Percentiles rank a stretch among this genome's conserved stretches.
Conservation (phyloP, 2,329 filamentous ascomycete species). For the Elsinoe perseae region DNA sequence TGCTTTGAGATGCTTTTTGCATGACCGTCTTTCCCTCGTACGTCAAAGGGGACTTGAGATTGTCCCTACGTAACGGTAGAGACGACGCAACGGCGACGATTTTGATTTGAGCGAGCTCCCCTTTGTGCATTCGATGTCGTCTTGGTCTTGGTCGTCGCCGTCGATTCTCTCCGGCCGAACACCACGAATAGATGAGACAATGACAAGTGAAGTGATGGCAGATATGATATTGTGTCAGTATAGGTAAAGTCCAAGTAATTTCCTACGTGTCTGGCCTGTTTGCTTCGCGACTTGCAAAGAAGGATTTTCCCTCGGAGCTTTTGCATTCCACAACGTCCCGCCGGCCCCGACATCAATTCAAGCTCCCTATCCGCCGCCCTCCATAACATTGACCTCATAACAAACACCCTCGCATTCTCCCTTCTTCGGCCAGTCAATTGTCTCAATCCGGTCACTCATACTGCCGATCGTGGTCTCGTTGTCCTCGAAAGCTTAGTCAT, state of each 20-base stretch:
- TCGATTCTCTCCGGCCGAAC: too few relatives aligned
- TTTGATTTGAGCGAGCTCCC: conserved; percentile 7
- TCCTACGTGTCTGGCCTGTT: neutral
- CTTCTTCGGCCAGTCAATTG: neutral
- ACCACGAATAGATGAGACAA: neutral
- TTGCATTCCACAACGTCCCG: conserved; percentile 10
- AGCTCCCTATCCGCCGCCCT: neutral
- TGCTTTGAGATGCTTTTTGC: neutral
- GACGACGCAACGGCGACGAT: conserved; percentile 11
- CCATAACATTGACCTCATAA: conserved; percentile 2
- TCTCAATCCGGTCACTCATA: neutral
- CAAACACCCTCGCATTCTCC: conserved; percentile 8
- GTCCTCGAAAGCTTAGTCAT: conserved; percentile 3
- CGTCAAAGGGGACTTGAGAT: conserved; percentile 12
- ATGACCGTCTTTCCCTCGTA: neutral
- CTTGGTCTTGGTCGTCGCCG: neutral
- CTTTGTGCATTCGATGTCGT: neutral
- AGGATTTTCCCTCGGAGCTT: neutral
- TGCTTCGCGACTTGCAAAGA: neutral
- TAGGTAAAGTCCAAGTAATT: neutral
- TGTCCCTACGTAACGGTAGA: conserved; percentile 12
- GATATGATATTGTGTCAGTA: neutral
- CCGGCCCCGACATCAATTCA: neutral
- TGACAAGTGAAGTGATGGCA: neutral
- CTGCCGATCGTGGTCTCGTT: conserved; percentile 2